phyloP scores from a whole-genome alignment of 768 basidiomycete genomes.

The Tulasnella calospora region DNA sequence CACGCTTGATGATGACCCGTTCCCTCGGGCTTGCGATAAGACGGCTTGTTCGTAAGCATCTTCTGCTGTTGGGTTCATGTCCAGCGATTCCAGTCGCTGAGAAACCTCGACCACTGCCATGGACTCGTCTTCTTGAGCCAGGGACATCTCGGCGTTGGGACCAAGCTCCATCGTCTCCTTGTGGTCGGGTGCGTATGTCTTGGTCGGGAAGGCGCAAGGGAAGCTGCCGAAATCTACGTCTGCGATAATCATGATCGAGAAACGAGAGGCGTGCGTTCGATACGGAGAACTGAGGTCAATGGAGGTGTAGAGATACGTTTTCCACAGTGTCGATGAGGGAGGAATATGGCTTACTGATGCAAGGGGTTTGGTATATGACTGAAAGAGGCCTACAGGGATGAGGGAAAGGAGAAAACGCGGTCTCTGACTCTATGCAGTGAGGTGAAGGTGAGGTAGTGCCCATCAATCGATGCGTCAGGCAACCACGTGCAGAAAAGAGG shows the following conservation, averaged over 20 bases:
- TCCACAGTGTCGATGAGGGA: neutral
- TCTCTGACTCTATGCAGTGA: neutral
- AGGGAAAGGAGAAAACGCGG: slow-evolving; percentile 9
- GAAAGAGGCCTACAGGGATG: neutral
- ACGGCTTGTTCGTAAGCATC: slow-evolving; percentile 19
- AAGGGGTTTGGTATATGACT: neutral
- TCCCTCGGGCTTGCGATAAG: neutral
- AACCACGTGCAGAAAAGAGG: neutral
- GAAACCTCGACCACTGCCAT: neutral
- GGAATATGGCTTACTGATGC: neutral
- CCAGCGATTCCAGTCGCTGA: slow-evolving; percentile 8
- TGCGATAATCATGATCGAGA: slow-evolving; percentile 6
- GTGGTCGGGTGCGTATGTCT: neutral
- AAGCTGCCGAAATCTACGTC: slow-evolving; percentile 7
- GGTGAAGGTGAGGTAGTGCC: neutral
- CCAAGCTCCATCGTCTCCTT: slow-evolving; percentile 1
- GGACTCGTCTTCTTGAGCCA: neutral
- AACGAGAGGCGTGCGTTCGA: neutral
- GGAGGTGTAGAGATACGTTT: slow-evolving; percentile 4
- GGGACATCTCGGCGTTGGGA: slow-evolving; percentile 17
- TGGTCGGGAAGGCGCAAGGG: slow-evolving; percentile 1
- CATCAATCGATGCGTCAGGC: slow-evolving; percentile 7
- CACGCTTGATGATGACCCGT: neutral
- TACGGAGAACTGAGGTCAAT: slow-evolving; percentile 4
- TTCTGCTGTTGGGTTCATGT: slow-evolving; percentile 22